Base-by-base conservation (phyloP, 2,329 filamentous ascomycete genomes). In the Aureobasidium mangrovei region DNA sequence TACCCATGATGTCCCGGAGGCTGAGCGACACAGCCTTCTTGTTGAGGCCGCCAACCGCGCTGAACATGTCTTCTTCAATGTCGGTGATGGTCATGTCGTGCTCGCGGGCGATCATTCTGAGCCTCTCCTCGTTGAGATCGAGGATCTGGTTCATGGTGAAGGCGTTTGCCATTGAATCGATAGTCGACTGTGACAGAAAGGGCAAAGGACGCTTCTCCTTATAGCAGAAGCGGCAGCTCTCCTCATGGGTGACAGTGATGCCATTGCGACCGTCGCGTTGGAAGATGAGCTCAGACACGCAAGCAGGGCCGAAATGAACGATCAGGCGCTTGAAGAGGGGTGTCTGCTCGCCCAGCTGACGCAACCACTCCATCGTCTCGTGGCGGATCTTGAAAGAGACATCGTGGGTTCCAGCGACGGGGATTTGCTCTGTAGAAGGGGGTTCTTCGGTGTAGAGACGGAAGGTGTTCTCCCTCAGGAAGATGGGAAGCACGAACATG, bases 251-350 rank as follows among this genome's bases (percentile, higher is more conserved):
- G 18, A 41, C 29, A 3, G 28, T 35, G 5, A 52, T 27, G 10
- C 29, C 24, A 7, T 24, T 24, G 18, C 7, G n/a, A 18, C 31
- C 42, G n/a, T 31, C 46, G 38, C 36, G 29, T 18, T 52, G 7
- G 10, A 52, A 4, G 8, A 42, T n/a, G 8, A 52, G 29, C 31
- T 52, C 38, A 4, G 39, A 32, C 6, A 35, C 24, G 9, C 33
- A 18, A 7, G 41, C 9, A 12, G 31, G 29, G 7, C 38, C 36
- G 10, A 52, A 52, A 31, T 52, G 47, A 12, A 52, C 18, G 18
- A 52, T 9, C 38, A 52, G 28, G 31, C 12, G 41, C 38, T 52
- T 52, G 47, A 52, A 52, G 9, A 52, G 38, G 9, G 47, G 47
- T 27, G 38, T 52, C 4, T n/a, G 4, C 28, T 33, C n/a, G 31